phyloP scores from a whole-genome alignment of 768 basidiomycete species.

The Rhodotorula paludigena region DNA sequence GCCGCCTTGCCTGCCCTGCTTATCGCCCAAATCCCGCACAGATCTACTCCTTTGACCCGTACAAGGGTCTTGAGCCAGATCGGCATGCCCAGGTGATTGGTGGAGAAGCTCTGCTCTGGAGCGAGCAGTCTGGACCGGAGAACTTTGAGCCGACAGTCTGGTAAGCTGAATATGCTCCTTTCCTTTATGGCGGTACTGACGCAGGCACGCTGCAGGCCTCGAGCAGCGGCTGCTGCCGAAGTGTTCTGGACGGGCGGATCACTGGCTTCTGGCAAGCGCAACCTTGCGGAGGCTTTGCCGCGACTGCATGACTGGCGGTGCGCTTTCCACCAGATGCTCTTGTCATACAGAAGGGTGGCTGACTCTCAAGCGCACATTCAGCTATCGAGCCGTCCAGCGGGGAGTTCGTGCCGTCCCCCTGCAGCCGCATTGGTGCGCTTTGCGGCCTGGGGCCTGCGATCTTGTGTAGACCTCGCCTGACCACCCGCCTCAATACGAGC shows the following conservation, averaged over 20 bases:
- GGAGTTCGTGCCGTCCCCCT: constrained; percentile 60
- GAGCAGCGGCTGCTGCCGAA: constrained; percentile 57
- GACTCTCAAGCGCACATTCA: neutral
- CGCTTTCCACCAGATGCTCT: neutral
- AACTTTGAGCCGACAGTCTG: constrained; percentile 66
- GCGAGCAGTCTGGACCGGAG: constrained; percentile 65
- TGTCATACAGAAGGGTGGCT: neutral
- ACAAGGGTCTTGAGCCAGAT: constrained; percentile 54
- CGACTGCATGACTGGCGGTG: constrained; percentile 60
- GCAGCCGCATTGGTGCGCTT: constrained; percentile 68
- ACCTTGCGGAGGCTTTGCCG: constrained; percentile 55
- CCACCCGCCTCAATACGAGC: too few species aligned
- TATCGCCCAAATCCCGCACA: constrained; percentile 40
- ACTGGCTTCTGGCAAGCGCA: constrained; percentile 46
- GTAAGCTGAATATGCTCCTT: constrained; percentile 65
- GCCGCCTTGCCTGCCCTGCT: too few species aligned
- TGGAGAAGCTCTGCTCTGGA: constrained; percentile 70
- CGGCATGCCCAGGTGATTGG: constrained; percentile 62
- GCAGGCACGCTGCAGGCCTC: constrained; percentile 6
- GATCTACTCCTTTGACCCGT: constrained; percentile 71
- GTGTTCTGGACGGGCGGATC: constrained; percentile 65
- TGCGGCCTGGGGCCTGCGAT: constrained; percentile 60
- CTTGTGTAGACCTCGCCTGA: too few species aligned
- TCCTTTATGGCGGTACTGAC: too few species aligned
- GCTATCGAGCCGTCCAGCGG: constrained; percentile 59